Evolutionary conservation across 129 eudicot species (phyloP), one percentile per base, ranked within the genome.

Genomic region (carrot (Daucus carota)): DNA sequence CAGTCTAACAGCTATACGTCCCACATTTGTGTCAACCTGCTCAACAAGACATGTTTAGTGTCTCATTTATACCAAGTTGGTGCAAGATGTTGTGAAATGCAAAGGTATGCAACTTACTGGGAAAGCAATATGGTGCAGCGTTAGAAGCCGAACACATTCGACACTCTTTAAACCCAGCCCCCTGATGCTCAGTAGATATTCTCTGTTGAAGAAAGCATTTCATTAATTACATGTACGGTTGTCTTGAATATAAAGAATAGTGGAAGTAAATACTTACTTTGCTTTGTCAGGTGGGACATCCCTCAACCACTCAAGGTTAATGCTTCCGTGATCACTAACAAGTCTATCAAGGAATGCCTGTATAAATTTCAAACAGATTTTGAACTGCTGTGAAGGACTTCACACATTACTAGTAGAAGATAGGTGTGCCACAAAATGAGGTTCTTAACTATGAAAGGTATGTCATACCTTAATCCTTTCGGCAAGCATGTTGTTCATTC

Each of bases 241-340:
- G 6, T 40, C 43, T 65, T 44, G 15, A 68, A 63, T 44, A 65
- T 28, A 26, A 3, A 38, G 12, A 7, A 62, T 15, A 62, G 44
- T 18, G 36, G 32, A 40, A 28, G 17, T 43, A 71, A 54, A 34
- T 41, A 73, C 91, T 88, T 85, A 95, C 99, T 95, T 95, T 77
- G 99, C 97, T 84, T 89, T 86, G 84, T 92, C 99, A 4, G 99
- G 99, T 34, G 97, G 97, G 73, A 95, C 92, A 73, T 95, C 97
- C 80, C 99, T 85, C 76, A 95, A 82, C 99, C 99, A 95, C 85
- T 95, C 99, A 75, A 95, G 89, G 77, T 95, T 91, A 76, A 84
- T 78, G 81, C 96, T 91, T 82, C 96, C 99, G 76, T 95, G 99
- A 26, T 95, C 97, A 77, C 60, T 62, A 38, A 91, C 92, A 65